Evolutionary conservation across 306 rosid species (phyloP).

Genomic region (Prunus dulcis): DNA sequence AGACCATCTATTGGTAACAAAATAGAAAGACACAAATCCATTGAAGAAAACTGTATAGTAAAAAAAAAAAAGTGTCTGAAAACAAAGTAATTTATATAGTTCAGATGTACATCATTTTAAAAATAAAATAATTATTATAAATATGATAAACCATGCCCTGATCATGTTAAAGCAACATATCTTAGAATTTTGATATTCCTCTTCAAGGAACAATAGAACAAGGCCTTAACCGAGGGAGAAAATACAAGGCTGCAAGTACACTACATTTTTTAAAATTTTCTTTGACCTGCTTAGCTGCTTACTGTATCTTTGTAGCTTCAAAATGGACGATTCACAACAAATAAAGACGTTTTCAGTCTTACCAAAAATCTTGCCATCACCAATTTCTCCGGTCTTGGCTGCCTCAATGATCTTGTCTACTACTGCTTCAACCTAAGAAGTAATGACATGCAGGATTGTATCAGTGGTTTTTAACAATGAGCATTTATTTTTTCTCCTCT

Average conservation of each 20-base stretch:
- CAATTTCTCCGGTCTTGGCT: constrained; percentile 91
- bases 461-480: not conserved
- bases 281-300: not conserved
- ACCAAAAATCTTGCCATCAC: constrained; percentile 94
- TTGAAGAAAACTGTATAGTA: not conserved
- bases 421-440: constrained; percentile 69
- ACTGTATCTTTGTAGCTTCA: not conserved
- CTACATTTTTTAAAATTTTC: not conserved
- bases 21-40: not conserved
- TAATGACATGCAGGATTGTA: not conserved
- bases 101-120: not conserved
- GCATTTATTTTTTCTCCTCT: not conserved
- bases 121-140: not conserved
- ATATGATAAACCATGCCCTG: not conserved
- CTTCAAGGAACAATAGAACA: too few species aligned
- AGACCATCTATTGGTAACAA: not conserved
- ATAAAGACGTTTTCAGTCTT: constrained; percentile 33
- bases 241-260: too few species aligned
- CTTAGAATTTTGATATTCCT: too few species aligned
- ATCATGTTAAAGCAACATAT: not conserved
- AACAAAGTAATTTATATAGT: not conserved
- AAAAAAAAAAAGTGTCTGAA: not conserved
- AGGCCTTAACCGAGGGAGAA: too few species aligned
- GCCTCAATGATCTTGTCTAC: constrained; percentile 64
- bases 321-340: not conserved